Evolutionary conservation across 306 rosid species (phyloP), one percentile per base, ranked within the genome.

Genomic region (Lathyrus tuberosus): DNA sequence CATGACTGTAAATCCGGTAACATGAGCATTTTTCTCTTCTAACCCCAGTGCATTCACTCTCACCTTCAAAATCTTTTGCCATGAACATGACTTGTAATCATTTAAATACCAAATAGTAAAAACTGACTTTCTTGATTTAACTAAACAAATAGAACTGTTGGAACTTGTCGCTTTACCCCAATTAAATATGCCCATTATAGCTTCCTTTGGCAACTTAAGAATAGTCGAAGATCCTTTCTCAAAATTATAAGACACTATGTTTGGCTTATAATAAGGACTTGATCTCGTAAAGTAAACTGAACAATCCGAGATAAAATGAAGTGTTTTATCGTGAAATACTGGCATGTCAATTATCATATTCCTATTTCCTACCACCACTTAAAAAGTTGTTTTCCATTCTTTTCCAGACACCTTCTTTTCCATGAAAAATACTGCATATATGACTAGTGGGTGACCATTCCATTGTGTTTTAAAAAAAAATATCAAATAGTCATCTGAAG

Each of bases 21-120:
- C 30, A 0, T 1, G 1, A 3, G 48, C 31, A 8, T 69, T 4
- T 17, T 47, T 1, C 30, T 75, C 77, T 10, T n/a, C 48, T 10
- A 79, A 26, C 2, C 70, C 68, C 53, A 76, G 18, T n/a, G 52
- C 66, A 20, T 44, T 68, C 10, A 68, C 70, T 15, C 62, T 62
- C 6, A 69, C 4, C 1, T 69, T 69, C 2, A 74, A 20, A 28
- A 63, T 5, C 26, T 16, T 74, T 9, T 0, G 0, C 76, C 83
- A 79, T 1, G 0, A 43, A 8, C 3, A 0, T 12, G 16, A 10
- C 10, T 68, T 35, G 3, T 63, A 74, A 37, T 69, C 33, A 9
- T 3, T 30, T 46, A 74, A 17, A 58, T 24, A 2, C 76, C 79
- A 79, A 2, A 69, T 0, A 0, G 76, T 69, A 2, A 79, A 79